Percentiles rank a stretch among this genome's conserved stretches.
phyloP scores from a whole-genome alignment of 352 stramenopile genomes.

The Phytopythium oedochilum region DNA sequence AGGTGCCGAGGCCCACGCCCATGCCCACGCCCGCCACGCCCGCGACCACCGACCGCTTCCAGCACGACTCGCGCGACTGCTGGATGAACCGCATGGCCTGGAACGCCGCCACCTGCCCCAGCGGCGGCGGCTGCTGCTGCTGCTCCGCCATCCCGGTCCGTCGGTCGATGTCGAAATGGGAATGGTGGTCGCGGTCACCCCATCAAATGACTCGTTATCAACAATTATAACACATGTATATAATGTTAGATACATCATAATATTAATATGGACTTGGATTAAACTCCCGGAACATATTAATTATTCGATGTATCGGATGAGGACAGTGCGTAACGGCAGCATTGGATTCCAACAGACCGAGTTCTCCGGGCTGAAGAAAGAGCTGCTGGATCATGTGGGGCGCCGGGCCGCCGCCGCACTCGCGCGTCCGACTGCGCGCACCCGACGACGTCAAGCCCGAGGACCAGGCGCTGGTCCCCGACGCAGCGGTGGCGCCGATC shows the following conservation, averaged over 20 bases:
- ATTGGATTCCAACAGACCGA: no score
- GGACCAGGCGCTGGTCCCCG: neutral
- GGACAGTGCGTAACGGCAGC: neutral
- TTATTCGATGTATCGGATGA: no score
- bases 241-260: no score
- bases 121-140: constrained; percentile 20
- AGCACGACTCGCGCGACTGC: constrained; percentile 77
- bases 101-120: constrained; percentile 32
- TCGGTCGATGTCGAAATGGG: neutral
- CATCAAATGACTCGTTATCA: no score
- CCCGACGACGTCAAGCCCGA: constrained; percentile 48
- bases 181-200: neutral
- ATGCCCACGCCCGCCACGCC: constrained; percentile 64
- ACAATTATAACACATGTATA: no score
- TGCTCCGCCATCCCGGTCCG: constrained; percentile 10
- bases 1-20: constrained; percentile 79
- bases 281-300: no score
- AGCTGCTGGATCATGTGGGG: neutral
- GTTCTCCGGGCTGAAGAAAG: no score
- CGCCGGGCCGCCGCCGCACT: neutral
- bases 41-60: constrained; percentile 81
- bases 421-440: constrained; percentile 61
- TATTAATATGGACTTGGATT: no score
- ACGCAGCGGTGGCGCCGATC: constrained; percentile 18
- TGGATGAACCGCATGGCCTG: constrained; percentile 68